These are phyloP conservation scores for Pyrenophora graminea DNA, from an alignment of 2,329 filamentous ascomycete species.

Conservation along the genomic window DNA sequence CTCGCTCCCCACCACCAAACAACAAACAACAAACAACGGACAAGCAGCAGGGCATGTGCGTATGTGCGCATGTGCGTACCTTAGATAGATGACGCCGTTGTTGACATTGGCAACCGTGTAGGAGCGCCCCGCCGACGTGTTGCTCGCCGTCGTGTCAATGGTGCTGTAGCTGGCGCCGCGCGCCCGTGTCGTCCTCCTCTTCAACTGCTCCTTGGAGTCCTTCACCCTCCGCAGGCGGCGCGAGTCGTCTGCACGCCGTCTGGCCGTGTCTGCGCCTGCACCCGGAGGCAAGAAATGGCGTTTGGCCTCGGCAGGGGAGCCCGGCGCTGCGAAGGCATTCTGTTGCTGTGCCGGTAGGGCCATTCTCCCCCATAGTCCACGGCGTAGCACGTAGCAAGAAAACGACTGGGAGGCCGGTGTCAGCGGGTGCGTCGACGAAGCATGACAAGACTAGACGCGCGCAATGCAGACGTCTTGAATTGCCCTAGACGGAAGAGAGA, in stretches of 20 bases:
- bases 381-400: constrained; percentile 18
- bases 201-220: constrained; percentile 45
- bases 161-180: constrained; percentile 41
- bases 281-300: constrained; percentile 30
- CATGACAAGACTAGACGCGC: constrained; percentile 18
- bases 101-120: constrained; percentile 56
- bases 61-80: constrained; percentile 35
- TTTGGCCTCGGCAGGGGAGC: constrained; percentile 32
- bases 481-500: constrained; percentile 22
- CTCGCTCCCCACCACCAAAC: neutral
- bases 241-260: constrained; percentile 35
- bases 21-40: too few species aligned
- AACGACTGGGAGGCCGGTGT: constrained; percentile 17
- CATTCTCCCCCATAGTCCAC: constrained; percentile 43
- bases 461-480: constrained; percentile 35
- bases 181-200: constrained; percentile 37
- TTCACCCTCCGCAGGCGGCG: constrained; percentile 44
- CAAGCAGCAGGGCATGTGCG: too few species aligned
- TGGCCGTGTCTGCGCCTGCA: constrained; percentile 28
- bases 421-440: constrained; percentile 22
- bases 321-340: constrained; percentile 35
- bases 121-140: constrained; percentile 41
- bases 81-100: constrained; percentile 54
- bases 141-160: constrained; percentile 34
- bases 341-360: constrained; percentile 40